Base-by-base conservation (phyloP, 2,329 filamentous ascomycete species). In the Fusarium pseudograminearum region DNA sequence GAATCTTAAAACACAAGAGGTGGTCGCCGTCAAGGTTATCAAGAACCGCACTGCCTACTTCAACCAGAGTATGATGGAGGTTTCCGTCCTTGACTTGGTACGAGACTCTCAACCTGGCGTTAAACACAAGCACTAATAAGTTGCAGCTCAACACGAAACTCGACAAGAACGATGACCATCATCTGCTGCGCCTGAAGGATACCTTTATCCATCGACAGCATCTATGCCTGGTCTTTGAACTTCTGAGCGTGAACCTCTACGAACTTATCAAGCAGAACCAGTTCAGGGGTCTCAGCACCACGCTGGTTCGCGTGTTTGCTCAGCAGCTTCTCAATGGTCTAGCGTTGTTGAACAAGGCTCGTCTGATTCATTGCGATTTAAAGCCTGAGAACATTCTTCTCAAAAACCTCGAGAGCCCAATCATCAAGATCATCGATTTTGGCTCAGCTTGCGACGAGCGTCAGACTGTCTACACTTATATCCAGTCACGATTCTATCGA, bases 21-120 rank as follows among this genome's bases (percentile, higher is more conserved):
- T 99, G 40, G 96, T 99, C 45, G 96, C 96, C 5, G 96, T 99
- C 73, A 99, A 99, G 82, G 96, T 99, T 57, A 96, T 99, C 83
- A 99, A 99, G 83, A 99, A 99, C 81, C 91, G 95, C 76, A 99
- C 96, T 3, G 96, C 96, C 38, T 99, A 99, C 80, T 99, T 99
- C 84, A 99, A 99, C 78, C 96, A 99, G 81, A 98, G 96, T 80
- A 99, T 99, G 96, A 99, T 99, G 96, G 96, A 99, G 79, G 96
- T 99, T 33, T 99, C 96, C 3, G 96, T 99, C 26, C 85, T 99
- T 61, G 96, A 99, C 80, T 79, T 99, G 85, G 93, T 97, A 85
- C 61, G 88, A 73, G 22, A 28, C 30, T 20, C 16, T 31, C 18
- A 34, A 20, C n/a, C 22, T 22, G 38, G 12, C 24, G 33, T 12